Base-by-base conservation (phyloP, 805 yeast genomes). In the Wickerhamomyces bisporus region DNA sequence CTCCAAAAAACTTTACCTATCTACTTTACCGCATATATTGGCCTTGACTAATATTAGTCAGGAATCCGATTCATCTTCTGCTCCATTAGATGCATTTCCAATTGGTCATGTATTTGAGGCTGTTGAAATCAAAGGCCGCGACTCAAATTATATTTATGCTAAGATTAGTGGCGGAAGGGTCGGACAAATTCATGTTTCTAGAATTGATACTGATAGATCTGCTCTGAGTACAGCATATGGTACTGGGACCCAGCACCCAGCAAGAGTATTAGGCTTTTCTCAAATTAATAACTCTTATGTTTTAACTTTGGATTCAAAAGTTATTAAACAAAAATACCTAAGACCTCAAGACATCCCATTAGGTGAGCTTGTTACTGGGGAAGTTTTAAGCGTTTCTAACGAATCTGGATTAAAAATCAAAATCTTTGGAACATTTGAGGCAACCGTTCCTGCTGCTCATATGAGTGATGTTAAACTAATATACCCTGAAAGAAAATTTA, bases 401-500 rank as follows among this genome's bases (percentile, higher is more conserved):
- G 79, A 77, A 33, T 68, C 70, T 36, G 96, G 96, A 17, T 70
- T 93, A 23, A 58, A 75, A 24, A 70, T 93, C 23, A 77, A 75
- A 50, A 53, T 87, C 10, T 78, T 80, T 42, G 79, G 77, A 36
- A 71, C 74, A 34, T 85, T 82, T 47, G 79, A 73, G 30, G 98
- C 87, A 5, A 64, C 73, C 45, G 98, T 86, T 21, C 81, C 86
- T 12, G 68, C 77, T 20, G 55, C 65, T 19, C 96, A 91, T 52
- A 75, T 93, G 60, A 81, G 95, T 48, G 99, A 93, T 60, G 72
- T 84, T 41, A 81, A 79, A 56, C 68, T 91, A 45, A 77, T 78
- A 3, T 82, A 91, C 55, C 98, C 98, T 6, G 98, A 93, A 62
- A 76, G 93, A 67, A 86, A 87, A 53, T 91, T 81, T 70, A 86